Evolutionary conservation across 257 asterid species (phyloP), one percentile per base, ranked within the genome.

Genomic region (Euphrasia confusa): DNA sequence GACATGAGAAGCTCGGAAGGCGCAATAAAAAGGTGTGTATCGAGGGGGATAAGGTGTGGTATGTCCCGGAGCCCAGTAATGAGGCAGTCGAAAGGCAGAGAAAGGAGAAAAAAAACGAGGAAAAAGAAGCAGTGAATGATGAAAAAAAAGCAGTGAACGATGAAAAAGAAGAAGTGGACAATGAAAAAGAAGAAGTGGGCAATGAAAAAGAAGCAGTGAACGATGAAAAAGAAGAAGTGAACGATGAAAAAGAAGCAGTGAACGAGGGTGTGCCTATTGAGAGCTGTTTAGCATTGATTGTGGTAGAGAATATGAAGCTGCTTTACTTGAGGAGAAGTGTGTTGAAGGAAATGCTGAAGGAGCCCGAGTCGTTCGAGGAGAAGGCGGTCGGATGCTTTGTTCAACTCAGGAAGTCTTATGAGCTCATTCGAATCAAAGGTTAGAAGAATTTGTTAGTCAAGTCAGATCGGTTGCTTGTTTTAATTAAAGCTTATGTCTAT

Each of bases 391-490:
- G 97, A 72, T 77, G 88, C 70, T 84, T 84, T 60, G 86, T 85
- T 50, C 76, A 88, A 40, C 76, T 77, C 59, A 89, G 78, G 72
- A 60, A 58, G 67, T 64, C 76, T 63, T 70, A 74, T 76, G 84
- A 80, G 70, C 97, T 89, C 56, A 72, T 81, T 78, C 93, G 78
- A 80, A 86, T 92, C 67, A 75, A 84, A 80, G 99, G 99, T 89
- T 60, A 71, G 80, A 68, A n/a, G n/a, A n/a, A n/a, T n/a, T n/a
- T n/a, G n/a, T n/a, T n/a, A n/a, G n/a, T n/a, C n/a, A n/a, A n/a
- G n/a, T n/a, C n/a, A n/a, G n/a, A n/a, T n/a, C n/a, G n/a, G n/a
- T n/a, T n/a, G n/a, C n/a, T n/a, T n/a, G n/a, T n/a, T n/a, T n/a
- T n/a, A n/a, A n/a, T n/a, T n/a, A n/a, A n/a, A n/a, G n/a, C n/a